Base-by-base conservation (phyloP, 2,329 filamentous ascomycete genomes). In the Hypomyces rosellus region DNA sequence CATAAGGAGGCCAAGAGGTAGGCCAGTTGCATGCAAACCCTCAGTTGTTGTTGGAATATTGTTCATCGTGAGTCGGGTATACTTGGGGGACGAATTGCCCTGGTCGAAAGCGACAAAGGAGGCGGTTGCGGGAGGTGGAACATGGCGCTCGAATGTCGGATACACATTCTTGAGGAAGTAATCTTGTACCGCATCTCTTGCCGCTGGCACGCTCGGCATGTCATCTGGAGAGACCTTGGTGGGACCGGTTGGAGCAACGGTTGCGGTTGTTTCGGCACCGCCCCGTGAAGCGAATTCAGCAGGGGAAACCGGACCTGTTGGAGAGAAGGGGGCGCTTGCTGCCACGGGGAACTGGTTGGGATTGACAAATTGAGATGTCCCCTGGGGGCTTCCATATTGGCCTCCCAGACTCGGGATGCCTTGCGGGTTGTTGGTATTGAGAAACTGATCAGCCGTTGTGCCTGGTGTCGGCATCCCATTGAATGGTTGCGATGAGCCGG, bases 81-180 rank as follows among this genome's bases (percentile, higher is more conserved):
- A 93, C 69, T 96, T 96, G 34, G 93, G 93, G 13, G 93, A 96
- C 5, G 93, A 86, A 66, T 96, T 99, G 61, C 93, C 93, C 68
- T 99, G 93, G 61, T 99, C 93, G 61, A 85, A 88, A n/a, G 91
- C 88, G 36, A 96, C 86, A 63, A 93, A 97, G 2, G 93, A 90
- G 18, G 93, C 80, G 5, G 87, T 82, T 13, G 91, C 88, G 2
- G 93, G 90, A 43, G 93, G 93, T 11, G 93, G 91, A 2, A 96
- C 77, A 64, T 96, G 90, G 52, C 88, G 88, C 70, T 97, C 92
- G 73, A 97, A 95, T 3, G 93, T 99, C 15, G 92, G 90, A 66
- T 96, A 97, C 46, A 95, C 78, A 67, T 96, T 88, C 59, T 78
- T 83, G 59, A 95, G 80, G 65, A 92, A 99, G 71, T 91, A 86